Evolutionary conservation across 305 asterid genomes (phyloP), one percentile per base, ranked within the genome.

Genomic region (Euphrasia arctica): DNA sequence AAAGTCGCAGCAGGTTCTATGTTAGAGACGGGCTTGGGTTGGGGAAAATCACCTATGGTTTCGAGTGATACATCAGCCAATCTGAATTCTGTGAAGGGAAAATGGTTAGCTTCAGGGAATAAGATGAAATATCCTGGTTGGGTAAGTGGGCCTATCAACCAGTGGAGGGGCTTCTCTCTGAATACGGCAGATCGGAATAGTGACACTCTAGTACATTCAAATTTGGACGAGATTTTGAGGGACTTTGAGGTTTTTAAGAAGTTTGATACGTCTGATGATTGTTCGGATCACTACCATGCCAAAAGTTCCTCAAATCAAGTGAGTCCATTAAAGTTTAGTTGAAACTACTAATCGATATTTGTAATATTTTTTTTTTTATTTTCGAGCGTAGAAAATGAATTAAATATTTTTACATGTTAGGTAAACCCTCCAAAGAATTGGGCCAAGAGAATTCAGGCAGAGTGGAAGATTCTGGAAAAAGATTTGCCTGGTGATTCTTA

Each of bases 381-480:
- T n/a, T n/a, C n/a, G n/a, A n/a, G n/a, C n/a, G n/a, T n/a, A n/a
- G n/a, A n/a, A n/a, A 18, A 18, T 18, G 22, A 18, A 18, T 18
- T 18, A 18, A 1, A 18, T 18, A 25, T 25, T 25, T 25, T 25
- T 25, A 25, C 27, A 13, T 51, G 29, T 3, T 65, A 80, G 70
- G 67, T 69, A 57, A 82, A 85, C 91, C 79, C 82, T 41, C 79
- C 86, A 54, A 93, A 82, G 78, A 67, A 67, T 75, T 93, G 97
- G 89, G 77, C 87, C 63, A 90, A 85, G 84, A 90, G 73, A 81
- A 82, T 93, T 61, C 97, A 90, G 76, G 95, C 84, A 31, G 97
- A 90, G 59, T 93, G 97, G 98, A 90, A 65, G 87, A 86, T 86
- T 50, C 88, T 93, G 70, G 89, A 93, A 79, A 83, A 86, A 13